These are phyloP conservation scores for Echium plantagineum DNA, from an alignment of 257 asterid species.

Conservation along the genomic window DNA sequence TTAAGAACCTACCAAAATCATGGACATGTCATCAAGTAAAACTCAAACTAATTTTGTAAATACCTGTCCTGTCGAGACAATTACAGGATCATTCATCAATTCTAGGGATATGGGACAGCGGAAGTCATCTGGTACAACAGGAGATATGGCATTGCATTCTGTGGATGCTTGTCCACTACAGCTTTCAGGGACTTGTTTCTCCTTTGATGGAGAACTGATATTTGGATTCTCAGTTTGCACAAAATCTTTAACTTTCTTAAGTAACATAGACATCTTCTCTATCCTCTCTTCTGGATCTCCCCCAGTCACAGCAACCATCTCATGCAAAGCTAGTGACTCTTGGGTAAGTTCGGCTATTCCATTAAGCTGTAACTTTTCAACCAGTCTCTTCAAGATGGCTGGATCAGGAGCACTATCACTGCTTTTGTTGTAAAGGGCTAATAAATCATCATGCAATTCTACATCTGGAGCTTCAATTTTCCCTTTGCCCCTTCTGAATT, in stretches of 20 bases:
- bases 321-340: slow-evolving; percentile 95
- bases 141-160: slow-evolving; percentile 37
- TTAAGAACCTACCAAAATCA: background rate
- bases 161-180: slow-evolving; percentile 35
- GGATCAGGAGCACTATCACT: slow-evolving; percentile 35
- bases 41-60: slow-evolving; percentile 5
- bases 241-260: slow-evolving; percentile 85
- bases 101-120: slow-evolving; percentile 96
- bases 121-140: slow-evolving; percentile 86
- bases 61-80: slow-evolving; percentile 98
- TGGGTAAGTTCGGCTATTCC: slow-evolving; percentile 77
- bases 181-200: slow-evolving; percentile 39
- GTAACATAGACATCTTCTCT: slow-evolving; percentile 86
- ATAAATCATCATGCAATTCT: slow-evolving; percentile 69
- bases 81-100: slow-evolving; percentile 95
- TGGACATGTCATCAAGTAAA: background rate
- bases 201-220: slow-evolving; percentile 28
- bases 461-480: slow-evolving; percentile 66
- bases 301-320: slow-evolving; percentile 73
- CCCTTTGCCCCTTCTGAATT: slow-evolving; percentile 95
- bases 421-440: slow-evolving; percentile 40
- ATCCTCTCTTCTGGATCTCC: slow-evolving; percentile 84
- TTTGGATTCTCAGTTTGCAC: slow-evolving; percentile 75
- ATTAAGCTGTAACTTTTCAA: slow-evolving; percentile 67
- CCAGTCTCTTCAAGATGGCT: slow-evolving; percentile 47